These are phyloP conservation scores for Kodamaea kaohsiungensis DNA, from an alignment of 805 yeast species.

Conservation along the genomic window DNA sequence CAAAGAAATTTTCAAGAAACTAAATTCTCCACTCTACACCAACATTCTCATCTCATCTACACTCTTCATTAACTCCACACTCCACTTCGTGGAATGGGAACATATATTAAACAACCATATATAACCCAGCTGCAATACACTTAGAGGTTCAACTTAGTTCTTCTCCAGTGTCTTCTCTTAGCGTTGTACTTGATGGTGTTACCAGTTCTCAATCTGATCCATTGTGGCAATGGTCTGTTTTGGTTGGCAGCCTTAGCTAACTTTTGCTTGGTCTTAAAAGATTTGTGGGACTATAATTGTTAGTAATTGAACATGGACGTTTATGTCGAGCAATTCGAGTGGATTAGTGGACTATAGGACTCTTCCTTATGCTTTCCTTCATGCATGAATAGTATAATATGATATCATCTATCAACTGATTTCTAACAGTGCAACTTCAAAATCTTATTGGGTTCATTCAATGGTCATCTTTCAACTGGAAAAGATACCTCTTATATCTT, in stretches of 20 bases:
- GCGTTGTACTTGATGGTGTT: slow-evolving; percentile 98
- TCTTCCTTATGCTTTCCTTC: no score
- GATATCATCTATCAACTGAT: not conserved
- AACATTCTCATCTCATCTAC: not conserved
- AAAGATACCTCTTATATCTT: no score
- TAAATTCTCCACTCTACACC: not conserved
- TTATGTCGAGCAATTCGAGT: not conserved
- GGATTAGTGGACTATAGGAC: no score
- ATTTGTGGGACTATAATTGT: slow-evolving; percentile 76
- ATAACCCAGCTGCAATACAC: slow-evolving; percentile 13
- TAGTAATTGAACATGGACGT: slow-evolving; percentile 23
- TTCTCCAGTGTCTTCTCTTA: slow-evolving; percentile 99
- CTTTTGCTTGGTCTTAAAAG: slow-evolving; percentile 96
- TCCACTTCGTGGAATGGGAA: not conserved
- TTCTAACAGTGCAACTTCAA: not conserved
- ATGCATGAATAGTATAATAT: no score
- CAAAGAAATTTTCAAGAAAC: no score
- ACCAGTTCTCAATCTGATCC: slow-evolving; percentile 98
- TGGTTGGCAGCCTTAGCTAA: slow-evolving; percentile 98
- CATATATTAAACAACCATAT: slow-evolving; percentile 14
- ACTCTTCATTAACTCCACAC: not conserved
- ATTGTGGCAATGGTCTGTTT: slow-evolving; percentile 99
- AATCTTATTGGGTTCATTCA: no score
- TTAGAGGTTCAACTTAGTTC: slow-evolving; percentile 98
- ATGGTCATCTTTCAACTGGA: no score